These are phyloP conservation scores for Pythium dissimile DNA, from an alignment of 352 stramenopile genomes.

Conservation along the genomic window DNA sequence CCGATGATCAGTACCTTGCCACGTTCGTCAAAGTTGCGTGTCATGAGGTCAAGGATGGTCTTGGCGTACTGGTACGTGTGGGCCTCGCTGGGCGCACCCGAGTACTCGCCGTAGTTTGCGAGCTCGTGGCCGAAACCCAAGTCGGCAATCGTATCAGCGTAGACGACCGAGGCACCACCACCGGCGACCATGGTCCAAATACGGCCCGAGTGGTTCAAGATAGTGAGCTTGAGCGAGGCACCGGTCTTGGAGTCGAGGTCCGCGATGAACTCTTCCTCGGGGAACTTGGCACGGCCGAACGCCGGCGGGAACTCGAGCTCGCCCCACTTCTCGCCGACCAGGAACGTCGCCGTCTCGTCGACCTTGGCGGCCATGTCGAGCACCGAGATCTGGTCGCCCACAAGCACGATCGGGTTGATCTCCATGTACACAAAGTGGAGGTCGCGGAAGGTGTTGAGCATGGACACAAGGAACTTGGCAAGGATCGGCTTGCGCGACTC, in stretches of 20 bases:
- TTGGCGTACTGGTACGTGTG: conserved; percentile 98
- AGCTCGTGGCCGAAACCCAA: conserved; percentile 92
- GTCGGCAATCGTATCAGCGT: conserved; percentile 97
- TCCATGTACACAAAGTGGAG: conserved; percentile 98
- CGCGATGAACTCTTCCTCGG: conserved; percentile 94
- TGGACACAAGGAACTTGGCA: conserved; percentile 87
- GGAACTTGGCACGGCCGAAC: conserved; percentile 95
- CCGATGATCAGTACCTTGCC: conserved; percentile 97
- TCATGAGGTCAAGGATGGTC: conserved; percentile 96
- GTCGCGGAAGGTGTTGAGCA: conserved; percentile 92
- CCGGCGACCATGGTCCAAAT: conserved; percentile 98
- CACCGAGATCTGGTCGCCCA: conserved; percentile 89
- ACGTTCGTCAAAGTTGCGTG: conserved; percentile 83
- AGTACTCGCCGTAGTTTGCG: conserved; percentile 98
- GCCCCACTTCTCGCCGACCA: conserved; percentile 92
- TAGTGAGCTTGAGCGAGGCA: conserved; percentile 95
- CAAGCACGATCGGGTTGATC: conserved; percentile 97
- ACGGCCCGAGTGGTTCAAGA: conserved; percentile 93
- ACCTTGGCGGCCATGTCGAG: conserved; percentile 97
- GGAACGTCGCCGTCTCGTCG: conserved; percentile 95
- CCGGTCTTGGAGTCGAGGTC: conserved; percentile 95
- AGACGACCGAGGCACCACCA: conserved; percentile 94
- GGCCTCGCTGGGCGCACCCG: conserved; percentile 92
- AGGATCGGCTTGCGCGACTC: conserved; percentile 68
- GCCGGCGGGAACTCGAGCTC: conserved; percentile 93